Percentiles rank a stretch among this genome's conserved stretches.
Evolutionary conservation across 208 protist species (phyloP).

Genomic region (Polymyxa betae): DNA sequence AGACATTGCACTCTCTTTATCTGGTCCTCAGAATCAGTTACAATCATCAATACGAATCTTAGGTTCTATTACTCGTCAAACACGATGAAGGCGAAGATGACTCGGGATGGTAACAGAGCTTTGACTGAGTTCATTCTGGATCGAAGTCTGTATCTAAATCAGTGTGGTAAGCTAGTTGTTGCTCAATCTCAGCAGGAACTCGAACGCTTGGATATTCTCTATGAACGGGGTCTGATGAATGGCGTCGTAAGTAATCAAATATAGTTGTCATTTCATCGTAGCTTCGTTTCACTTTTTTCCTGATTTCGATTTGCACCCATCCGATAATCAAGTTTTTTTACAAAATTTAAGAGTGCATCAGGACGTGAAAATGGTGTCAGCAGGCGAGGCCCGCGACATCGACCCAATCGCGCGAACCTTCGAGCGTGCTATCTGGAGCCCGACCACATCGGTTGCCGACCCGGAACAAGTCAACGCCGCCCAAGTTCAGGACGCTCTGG

Average conservation of each 20-base stretch:
- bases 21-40: too few relatives aligned
- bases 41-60: too few relatives aligned
- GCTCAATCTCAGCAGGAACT: background rate
- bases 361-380: conserved; percentile 14
- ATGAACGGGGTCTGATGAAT: background rate
- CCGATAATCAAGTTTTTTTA: background rate
- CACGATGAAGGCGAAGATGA: conserved; percentile 8
- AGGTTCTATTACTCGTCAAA: conserved; percentile 38
- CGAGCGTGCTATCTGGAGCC: background rate
- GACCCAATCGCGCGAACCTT: background rate
- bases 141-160: background rate
- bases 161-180: conserved; percentile 22
- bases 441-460: conserved; percentile 1
- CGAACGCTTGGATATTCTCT: background rate
- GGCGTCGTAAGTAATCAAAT: conserved; percentile 5
- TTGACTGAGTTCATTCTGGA: conserved; percentile 44
- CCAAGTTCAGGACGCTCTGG: background rate
- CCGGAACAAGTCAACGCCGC: background rate
- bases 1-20: too few relatives aligned
- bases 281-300: too few relatives aligned
- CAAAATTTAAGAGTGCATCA: background rate
- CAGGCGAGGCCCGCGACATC: background rate
- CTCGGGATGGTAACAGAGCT: background rate
- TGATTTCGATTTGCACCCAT: too few relatives aligned
- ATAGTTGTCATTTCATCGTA: too few relatives aligned